These are phyloP conservation scores for Salicornia ramosissima DNA, from an alignment of 148 eudicot species.

Conservation along the genomic window DNA sequence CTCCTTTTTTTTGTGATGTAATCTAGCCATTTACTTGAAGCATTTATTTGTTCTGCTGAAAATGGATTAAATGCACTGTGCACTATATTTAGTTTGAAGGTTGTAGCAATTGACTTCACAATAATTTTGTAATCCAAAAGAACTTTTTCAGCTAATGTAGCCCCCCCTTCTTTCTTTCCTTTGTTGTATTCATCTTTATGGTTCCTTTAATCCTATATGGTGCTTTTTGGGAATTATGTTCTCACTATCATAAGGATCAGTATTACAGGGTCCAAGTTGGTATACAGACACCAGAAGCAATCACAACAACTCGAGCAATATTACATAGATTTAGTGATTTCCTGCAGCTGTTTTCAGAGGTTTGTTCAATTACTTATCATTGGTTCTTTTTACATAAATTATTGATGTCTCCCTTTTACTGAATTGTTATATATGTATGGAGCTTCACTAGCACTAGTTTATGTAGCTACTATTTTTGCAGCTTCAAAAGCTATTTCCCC, in stretches of 20 bases:
- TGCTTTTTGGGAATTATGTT: not conserved
- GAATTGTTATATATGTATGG: too few relatives aligned
- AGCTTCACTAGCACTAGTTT: not conserved
- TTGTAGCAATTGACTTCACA: not conserved
- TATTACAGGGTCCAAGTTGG: conserved; percentile 95
- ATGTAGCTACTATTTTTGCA: conserved; percentile 29
- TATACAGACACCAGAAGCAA: conserved; percentile 82
- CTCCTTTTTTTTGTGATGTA: not conserved
- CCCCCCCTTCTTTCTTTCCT: not conserved
- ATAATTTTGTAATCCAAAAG: not conserved
- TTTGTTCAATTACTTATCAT: conserved; percentile 27
- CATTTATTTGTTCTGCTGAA: not conserved
- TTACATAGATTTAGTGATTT: conserved; percentile 86
- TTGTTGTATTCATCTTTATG: not conserved
- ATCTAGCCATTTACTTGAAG: not conserved
- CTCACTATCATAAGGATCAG: conserved; percentile 54
- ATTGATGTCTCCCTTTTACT: too few relatives aligned
- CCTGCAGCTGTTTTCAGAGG: conserved; percentile 74
- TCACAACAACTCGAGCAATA: conserved; percentile 63
- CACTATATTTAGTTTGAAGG: not conserved
- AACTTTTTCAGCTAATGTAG: conserved; percentile 2
- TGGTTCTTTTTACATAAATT: not conserved
- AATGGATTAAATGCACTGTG: not conserved
- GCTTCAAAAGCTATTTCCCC: conserved; percentile 61
- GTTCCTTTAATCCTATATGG: not conserved